phyloP scores from a whole-genome alignment of 177 flowering plant genomes.

The Vitis hybrid region DNA sequence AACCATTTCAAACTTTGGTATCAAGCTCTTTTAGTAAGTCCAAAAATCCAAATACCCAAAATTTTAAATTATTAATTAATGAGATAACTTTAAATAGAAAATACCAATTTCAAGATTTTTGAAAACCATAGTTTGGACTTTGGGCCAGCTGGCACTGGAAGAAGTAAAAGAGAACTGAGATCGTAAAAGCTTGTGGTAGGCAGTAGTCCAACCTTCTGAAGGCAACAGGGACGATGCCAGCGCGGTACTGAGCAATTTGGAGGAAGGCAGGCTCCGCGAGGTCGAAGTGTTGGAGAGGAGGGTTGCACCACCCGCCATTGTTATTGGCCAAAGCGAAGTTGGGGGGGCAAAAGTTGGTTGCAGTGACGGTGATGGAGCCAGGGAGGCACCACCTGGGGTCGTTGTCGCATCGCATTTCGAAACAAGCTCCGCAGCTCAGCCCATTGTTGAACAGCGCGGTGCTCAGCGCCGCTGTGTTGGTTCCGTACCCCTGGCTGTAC shows the following conservation, averaged over 20 bases:
- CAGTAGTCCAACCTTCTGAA: slow-evolving; percentile 20
- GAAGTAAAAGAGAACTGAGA: too few species aligned
- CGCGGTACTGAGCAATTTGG: slow-evolving; percentile 27
- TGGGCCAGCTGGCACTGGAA: too few species aligned
- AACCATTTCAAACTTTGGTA: too few species aligned
- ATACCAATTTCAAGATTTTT: too few species aligned
- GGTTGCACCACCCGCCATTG: slow-evolving; percentile 41
- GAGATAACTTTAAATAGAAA: too few species aligned
- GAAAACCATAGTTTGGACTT: too few species aligned
- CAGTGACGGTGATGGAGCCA: slow-evolving; percentile 25
- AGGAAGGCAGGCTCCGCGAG: slow-evolving; percentile 34
- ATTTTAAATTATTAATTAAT: too few species aligned
- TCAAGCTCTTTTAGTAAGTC: too few species aligned
- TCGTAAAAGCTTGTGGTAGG: too few species aligned
- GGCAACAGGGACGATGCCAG: slow-evolving; percentile 30
- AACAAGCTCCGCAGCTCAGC: slow-evolving; percentile 32
- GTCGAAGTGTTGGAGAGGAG: slow-evolving; percentile 36
- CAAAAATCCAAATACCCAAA: too few species aligned
- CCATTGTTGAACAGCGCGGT: slow-evolving; percentile 33
- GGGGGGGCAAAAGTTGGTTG: slow-evolving; percentile 32
- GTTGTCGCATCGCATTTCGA: slow-evolving; percentile 25
- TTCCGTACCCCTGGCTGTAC: slow-evolving; percentile 32
- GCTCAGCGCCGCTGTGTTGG: slow-evolving; percentile 32
- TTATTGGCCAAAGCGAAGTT: slow-evolving; percentile 19
- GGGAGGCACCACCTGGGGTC: slow-evolving; percentile 31